Conservation (phyloP, 306 rosid genomes). For the Calophaca sinica region DNA sequence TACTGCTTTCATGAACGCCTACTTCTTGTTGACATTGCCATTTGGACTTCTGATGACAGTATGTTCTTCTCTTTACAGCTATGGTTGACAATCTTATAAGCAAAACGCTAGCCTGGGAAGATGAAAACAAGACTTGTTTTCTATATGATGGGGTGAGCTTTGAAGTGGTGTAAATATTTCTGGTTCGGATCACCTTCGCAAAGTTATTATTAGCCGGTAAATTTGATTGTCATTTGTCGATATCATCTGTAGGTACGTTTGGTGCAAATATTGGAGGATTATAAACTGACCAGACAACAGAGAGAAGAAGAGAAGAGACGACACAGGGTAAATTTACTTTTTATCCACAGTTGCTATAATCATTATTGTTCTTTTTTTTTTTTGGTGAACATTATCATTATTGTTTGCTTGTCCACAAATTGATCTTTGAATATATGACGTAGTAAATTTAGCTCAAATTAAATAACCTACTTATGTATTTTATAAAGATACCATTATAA, state of each 20-base stretch:
- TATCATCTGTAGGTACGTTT: slow-evolving; percentile 67
- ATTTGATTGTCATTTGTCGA: slow-evolving; percentile 20
- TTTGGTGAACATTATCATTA: slow-evolving; percentile 10
- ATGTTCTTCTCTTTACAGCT: slow-evolving; percentile 62
- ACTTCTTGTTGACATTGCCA: slow-evolving; percentile 30
- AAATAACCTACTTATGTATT: not conserved
- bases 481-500: not conserved
- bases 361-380: not conserved
- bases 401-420: slow-evolving; percentile 13
- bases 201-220: slow-evolving; percentile 5
- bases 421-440: slow-evolving; percentile 32
- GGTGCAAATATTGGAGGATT: slow-evolving; percentile 86
- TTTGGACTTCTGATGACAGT: slow-evolving; percentile 44
- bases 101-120: slow-evolving; percentile 87
- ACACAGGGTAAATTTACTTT: slow-evolving; percentile 64
- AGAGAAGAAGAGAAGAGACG: slow-evolving; percentile 88
- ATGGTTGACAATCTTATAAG: slow-evolving; percentile 84
- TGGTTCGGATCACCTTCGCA: slow-evolving; percentile 18
- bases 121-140: slow-evolving; percentile 69
- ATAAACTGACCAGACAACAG: slow-evolving; percentile 83
- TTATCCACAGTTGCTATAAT: not conserved
- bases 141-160: slow-evolving; percentile 93
- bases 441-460: not conserved
- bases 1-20: slow-evolving; percentile 46
- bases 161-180: slow-evolving; percentile 18